Percentiles rank a stretch among this genome's conserved stretches.
Evolutionary conservation across 2,329 filamentous ascomycete species (phyloP).

Genomic region (Paraphaeosphaeria minitans): DNA sequence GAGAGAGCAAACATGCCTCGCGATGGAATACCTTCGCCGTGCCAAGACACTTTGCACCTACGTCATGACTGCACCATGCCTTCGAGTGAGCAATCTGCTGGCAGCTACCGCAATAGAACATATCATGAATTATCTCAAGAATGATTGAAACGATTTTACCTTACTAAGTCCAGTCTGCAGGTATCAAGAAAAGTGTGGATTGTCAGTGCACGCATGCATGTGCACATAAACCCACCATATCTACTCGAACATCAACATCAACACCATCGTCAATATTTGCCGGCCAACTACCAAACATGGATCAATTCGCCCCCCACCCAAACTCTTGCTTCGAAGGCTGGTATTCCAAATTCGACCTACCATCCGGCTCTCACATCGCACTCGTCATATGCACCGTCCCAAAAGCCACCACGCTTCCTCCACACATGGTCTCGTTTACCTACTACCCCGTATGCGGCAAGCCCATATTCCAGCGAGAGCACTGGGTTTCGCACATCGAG

Average conservation of each 20-base stretch:
- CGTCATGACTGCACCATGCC: conserved; percentile 12
- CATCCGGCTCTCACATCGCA: conserved; percentile 53
- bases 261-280: not conserved
- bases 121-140: not conserved
- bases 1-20: not conserved
- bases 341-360: conserved; percentile 57
- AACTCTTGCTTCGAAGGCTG: conserved; percentile 55
- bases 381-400: conserved; percentile 55
- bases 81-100: not conserved
- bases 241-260: not conserved
- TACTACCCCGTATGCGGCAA: conserved; percentile 49
- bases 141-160: too few relatives aligned
- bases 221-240: too few relatives aligned
- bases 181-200: not conserved
- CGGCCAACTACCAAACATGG: conserved; percentile 29
- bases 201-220: not conserved
- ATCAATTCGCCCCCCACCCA: conserved; percentile 52
- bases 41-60: conserved; percentile 15
- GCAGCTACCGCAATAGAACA: not conserved
- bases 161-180: not conserved
- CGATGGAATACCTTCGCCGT: not conserved
- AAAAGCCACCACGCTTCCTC: conserved; percentile 43
- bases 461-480: conserved; percentile 49
- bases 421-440: conserved; percentile 56
- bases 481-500: conserved; percentile 51